Percentiles rank a stretch among this genome's conserved stretches.
phyloP scores from a whole-genome alignment of 2,329 filamentous ascomycete species.

The Penicillium brasilianum region DNA sequence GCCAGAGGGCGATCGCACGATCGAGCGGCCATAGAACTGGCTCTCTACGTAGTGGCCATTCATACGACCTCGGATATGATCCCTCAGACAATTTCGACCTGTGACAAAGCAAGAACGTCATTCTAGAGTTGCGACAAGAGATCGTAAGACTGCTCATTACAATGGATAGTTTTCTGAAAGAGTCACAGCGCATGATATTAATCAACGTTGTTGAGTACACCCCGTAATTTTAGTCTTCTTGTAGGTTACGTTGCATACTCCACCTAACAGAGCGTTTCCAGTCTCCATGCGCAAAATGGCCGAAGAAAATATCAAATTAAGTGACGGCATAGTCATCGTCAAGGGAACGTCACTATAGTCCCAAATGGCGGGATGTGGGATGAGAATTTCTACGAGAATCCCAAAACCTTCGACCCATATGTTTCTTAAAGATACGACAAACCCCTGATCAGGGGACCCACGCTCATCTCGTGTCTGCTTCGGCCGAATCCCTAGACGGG shows the following conservation, averaged over 20 bases:
- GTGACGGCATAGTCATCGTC: neutral
- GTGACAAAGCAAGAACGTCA: constrained; percentile 9
- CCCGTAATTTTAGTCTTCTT: too few relatives aligned
- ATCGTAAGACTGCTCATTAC: constrained; percentile 18
- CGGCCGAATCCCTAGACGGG: constrained; percentile 29
- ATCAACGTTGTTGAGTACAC: neutral
- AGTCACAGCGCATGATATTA: constrained; percentile 16
- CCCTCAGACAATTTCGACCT: constrained; percentile 29
- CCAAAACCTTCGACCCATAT: neutral
- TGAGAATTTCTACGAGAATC: neutral
- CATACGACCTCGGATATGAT: constrained; percentile 33
- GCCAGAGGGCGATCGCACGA: constrained; percentile 30
- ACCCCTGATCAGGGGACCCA: constrained; percentile 3
- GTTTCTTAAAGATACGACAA: constrained; percentile 2
- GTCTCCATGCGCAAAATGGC: neutral
- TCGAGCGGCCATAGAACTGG: constrained; percentile 25
- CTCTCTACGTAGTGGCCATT: constrained; percentile 29
- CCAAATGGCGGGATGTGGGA: neutral
- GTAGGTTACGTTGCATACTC: too few relatives aligned
- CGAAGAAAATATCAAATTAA: neutral
- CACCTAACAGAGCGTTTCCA: neutral
- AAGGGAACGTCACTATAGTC: neutral
- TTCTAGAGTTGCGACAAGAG: constrained; percentile 28
- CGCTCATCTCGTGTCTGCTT: constrained; percentile 26
- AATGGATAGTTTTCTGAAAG: constrained; percentile 23